Percentiles rank a stretch among this genome's conserved stretches.
Conservation (phyloP, 73 alveolate genomes). For the Halteria grandinella region DNA sequence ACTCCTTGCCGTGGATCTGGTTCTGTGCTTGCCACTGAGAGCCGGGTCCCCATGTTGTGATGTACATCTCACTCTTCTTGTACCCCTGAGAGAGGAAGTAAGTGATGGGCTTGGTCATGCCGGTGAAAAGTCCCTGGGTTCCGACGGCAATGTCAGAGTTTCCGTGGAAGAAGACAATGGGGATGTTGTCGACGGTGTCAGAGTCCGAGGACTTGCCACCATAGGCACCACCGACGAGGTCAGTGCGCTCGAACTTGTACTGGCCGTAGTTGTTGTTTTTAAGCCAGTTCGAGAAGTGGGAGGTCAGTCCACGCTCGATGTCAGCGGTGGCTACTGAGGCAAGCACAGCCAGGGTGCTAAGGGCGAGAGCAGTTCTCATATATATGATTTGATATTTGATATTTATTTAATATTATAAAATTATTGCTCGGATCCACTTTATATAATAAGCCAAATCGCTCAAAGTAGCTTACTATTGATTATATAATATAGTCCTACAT, state of each 20-base stretch:
- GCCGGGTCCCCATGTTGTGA: constrained; percentile 74
- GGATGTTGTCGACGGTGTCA: constrained; percentile 17
- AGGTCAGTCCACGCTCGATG: constrained; percentile 15
- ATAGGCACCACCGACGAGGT: constrained; percentile 28
- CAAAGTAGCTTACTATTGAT: too few relatives aligned
- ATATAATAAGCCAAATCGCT: too few relatives aligned
- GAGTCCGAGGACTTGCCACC: constrained; percentile 39
- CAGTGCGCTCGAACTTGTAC: constrained; percentile 14
- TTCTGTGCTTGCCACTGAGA: constrained; percentile 1
- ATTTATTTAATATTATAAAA: too few relatives aligned
- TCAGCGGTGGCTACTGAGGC: neutral
- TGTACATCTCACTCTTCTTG: constrained; percentile 58
- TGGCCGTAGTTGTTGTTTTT: neutral
- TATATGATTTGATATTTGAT: too few relatives aligned
- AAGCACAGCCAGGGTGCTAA: too few relatives aligned
- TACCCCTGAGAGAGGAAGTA: constrained; percentile 61
- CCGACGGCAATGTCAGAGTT: constrained; percentile 71
- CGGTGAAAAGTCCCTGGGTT: constrained; percentile 52
- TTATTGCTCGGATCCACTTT: too few relatives aligned
- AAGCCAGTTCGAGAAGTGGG: constrained; percentile 20
- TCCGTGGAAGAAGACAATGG: constrained; percentile 66
- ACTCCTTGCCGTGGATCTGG: constrained; percentile 54
- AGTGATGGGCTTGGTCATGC: constrained; percentile 54
- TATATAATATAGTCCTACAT: too few relatives aligned
- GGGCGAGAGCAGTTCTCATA: too few relatives aligned